A percentile compares a stretch with the other conserved stretches of the same genome.
Conservation (phyloP, 129 eudicot genomes). For the Deinandra increscens region DNA sequence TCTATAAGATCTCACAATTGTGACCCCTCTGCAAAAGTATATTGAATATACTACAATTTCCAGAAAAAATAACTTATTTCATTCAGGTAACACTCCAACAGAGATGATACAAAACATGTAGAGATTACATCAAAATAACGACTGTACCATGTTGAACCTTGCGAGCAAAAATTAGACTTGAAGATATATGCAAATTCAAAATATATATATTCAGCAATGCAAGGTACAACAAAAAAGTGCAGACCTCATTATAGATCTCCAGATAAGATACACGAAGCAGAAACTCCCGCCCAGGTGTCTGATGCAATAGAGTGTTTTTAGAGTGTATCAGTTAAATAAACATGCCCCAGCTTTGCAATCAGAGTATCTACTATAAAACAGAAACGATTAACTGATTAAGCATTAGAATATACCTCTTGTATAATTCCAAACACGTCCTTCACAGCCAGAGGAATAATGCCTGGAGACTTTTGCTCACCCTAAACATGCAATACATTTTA, state of each 20-base stretch:
- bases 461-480: conserved; percentile 97
- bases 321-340: conserved; percentile 22
- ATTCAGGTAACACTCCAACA: background rate
- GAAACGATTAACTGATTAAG: background rate
- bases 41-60: background rate
- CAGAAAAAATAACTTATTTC: background rate
- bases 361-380: background rate
- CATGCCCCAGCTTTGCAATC: background rate
- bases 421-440: conserved; percentile 88
- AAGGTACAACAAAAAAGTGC: conserved; percentile 19
- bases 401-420: conserved; percentile 64
- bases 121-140: background rate
- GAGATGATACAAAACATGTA: background rate
- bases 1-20: background rate
- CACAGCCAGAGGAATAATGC: conserved; percentile 87
- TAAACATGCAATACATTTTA: conserved; percentile 28
- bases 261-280: conserved; percentile 88
- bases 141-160: background rate
- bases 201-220: conserved; percentile 5
- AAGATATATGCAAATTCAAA: background rate
- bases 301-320: conserved; percentile 34
- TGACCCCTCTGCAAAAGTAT: conserved; percentile 1
- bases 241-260: conserved; percentile 91
- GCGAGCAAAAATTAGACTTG: background rate
- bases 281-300: conserved; percentile 92